Evolutionary conservation across 192 early-diverging fungal genomes (phyloP), one percentile per base, ranked within the genome.

Genomic region (Glomus cerebriforme): DNA sequence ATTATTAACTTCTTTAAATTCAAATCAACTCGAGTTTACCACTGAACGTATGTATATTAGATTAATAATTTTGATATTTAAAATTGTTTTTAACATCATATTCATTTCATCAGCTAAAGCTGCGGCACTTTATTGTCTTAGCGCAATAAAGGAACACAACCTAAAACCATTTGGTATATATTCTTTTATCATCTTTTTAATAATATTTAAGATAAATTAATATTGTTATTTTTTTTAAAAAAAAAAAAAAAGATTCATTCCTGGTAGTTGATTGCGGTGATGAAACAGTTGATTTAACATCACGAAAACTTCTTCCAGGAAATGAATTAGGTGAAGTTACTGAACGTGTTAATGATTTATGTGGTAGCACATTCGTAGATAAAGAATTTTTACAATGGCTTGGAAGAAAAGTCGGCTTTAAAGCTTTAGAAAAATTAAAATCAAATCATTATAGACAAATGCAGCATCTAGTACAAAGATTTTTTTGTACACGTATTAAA

Each of bases 221-320:
- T n/a, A n/a, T n/a, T 43, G 7, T 43, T 43, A 43, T 9, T 43
- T 43, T 43, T 2, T 39, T 39, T 39, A 39, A 39, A 39, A 39
- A 39, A 5, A 43, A 43, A 1, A 43, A 43, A 43, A 0, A 9
- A 9, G 10, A 43, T 43, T 66, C 76, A 12, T 86, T 84, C 59
- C 79, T 86, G 79, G 84, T 86, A 37, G 83, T 79, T 13, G 85
- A 86, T 79, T 83, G 83, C 34, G 85, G 85, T 31, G 85, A 83
- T 74, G 85, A 83, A 27, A 86, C 85, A 29, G 83, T 86, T 1
- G 85, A 86, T 68, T 74, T 86, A 66, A 86, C 88, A 63, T 66
- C 64, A 31, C 31, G 75, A 22, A 77, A 24, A 49, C 39, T 77
- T 3, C 31, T 47, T 22, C 26, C 62, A 7, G 75, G 64, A 15